These are phyloP conservation scores for Xylaria venustula DNA, from an alignment of 495 filamentous ascomycete species.

Conservation along the genomic window DNA sequence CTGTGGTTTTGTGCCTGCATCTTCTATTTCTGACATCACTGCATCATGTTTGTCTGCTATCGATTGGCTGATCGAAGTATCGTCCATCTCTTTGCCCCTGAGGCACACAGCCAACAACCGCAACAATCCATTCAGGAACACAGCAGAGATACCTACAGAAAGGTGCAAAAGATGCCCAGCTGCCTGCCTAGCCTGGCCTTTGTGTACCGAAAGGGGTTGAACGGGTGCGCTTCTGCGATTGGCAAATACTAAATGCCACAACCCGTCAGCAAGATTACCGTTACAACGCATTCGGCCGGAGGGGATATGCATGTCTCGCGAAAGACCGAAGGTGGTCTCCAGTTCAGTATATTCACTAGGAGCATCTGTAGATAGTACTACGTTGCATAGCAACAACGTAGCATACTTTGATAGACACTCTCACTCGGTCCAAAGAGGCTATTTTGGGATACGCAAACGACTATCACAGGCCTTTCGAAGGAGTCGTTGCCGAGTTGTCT, in stretches of 20 bases:
- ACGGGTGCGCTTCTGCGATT: not conserved
- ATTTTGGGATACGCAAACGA: slow-evolving; percentile 1
- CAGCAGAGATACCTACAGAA: not conserved
- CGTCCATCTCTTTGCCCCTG: not conserved
- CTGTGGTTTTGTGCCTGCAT: not conserved
- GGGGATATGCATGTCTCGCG: slow-evolving; percentile 17
- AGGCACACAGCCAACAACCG: not conserved
- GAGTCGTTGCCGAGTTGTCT: not conserved
- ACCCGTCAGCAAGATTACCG: slow-evolving; percentile 2
- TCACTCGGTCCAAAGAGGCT: not conserved
- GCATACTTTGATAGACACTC: not conserved
- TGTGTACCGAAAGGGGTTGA: not conserved
- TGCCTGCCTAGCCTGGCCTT: slow-evolving; percentile 2
- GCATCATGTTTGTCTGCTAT: not conserved
- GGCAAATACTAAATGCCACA: slow-evolving; percentile 1
- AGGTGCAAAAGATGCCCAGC: not conserved
- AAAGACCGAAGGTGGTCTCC: slow-evolving; percentile 7
- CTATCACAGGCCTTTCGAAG: not conserved
- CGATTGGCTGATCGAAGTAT: not conserved
- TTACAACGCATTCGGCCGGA: not conserved
- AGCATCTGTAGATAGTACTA: not conserved
- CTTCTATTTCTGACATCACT: not conserved
- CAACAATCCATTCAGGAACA: not conserved
- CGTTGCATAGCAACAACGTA: not conserved
- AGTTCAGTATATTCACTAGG: not conserved